Evolutionary conservation across 2,329 filamentous ascomycete genomes (phyloP).

Genomic region (Venturia aucupariae): DNA sequence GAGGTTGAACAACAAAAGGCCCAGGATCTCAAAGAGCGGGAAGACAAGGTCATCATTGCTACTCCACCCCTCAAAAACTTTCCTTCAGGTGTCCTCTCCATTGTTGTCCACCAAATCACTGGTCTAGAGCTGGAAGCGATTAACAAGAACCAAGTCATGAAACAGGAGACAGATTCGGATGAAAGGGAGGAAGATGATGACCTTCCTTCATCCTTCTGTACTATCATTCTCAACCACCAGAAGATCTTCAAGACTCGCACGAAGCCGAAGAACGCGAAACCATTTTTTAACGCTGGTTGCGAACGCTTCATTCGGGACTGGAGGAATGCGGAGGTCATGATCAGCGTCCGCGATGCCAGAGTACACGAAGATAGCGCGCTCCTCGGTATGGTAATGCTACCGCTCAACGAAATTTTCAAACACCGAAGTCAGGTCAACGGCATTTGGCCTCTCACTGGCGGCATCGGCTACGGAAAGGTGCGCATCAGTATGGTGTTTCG

Average conservation of each 20-base stretch:
- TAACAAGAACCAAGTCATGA: slow-evolving; percentile 44
- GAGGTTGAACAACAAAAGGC: slow-evolving; percentile 60
- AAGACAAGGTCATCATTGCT: slow-evolving; percentile 57
- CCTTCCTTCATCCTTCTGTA: slow-evolving; percentile 62
- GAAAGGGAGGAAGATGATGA: slow-evolving; percentile 53
- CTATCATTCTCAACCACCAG: slow-evolving; percentile 62
- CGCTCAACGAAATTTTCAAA: slow-evolving; percentile 52
- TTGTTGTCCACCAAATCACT: slow-evolving; percentile 65
- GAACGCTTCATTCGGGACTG: slow-evolving; percentile 65
- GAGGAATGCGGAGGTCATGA: slow-evolving; percentile 55
- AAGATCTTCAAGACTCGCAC: slow-evolving; percentile 62
- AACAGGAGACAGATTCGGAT: slow-evolving; percentile 44
- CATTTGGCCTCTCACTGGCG: slow-evolving; percentile 59
- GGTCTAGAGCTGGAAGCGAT: slow-evolving; percentile 53
- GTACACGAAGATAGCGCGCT: slow-evolving; percentile 61
- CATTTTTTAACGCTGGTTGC: slow-evolving; percentile 69
- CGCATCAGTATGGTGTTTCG: slow-evolving; percentile 66
- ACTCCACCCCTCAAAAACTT: slow-evolving; percentile 54
- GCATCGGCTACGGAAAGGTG: slow-evolving; percentile 61
- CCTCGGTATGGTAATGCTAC: slow-evolving; percentile 61
- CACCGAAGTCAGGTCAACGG: slow-evolving; percentile 56
- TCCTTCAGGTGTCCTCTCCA: slow-evolving; percentile 57
- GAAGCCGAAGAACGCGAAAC: slow-evolving; percentile 69
- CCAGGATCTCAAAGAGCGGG: slow-evolving; percentile 51
- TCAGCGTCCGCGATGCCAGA: slow-evolving; percentile 58